Percentiles rank a stretch among this genome's conserved stretches.
These are phyloP conservation scores for Xylaria arbuscula DNA, from an alignment of 2,329 filamentous ascomycete species.

Conservation along the genomic window DNA sequence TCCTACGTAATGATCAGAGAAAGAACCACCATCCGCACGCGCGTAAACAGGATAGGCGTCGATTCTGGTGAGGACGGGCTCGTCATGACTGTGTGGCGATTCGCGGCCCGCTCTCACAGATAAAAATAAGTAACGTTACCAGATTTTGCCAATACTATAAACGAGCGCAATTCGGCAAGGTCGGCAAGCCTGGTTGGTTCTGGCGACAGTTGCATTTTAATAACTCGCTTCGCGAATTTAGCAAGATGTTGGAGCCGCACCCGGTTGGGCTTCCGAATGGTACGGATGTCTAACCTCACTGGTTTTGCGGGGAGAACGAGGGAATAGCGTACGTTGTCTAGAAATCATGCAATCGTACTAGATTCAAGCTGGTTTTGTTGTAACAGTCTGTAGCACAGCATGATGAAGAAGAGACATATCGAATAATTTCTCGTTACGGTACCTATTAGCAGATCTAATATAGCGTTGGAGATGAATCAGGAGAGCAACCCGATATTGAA, in stretches of 20 bases:
- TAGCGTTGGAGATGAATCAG: background rate
- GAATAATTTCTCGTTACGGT: background rate
- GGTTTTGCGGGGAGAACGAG: background rate
- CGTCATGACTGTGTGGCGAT: conserved; percentile 19
- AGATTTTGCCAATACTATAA: conserved; percentile 16
- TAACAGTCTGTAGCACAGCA: background rate
- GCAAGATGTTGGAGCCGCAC: conserved; percentile 14
- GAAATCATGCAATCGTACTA: background rate
- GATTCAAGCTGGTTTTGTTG: background rate
- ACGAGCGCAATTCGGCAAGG: background rate
- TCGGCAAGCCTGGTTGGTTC: background rate
- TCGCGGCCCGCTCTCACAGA: conserved; percentile 13
- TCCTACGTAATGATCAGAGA: conserved; percentile 56
- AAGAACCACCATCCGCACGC: conserved; percentile 49
- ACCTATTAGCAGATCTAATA: background rate
- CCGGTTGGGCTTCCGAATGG: conserved; percentile 10
- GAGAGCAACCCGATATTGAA: background rate
- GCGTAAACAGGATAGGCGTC: conserved; percentile 50
- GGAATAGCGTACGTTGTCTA: background rate
- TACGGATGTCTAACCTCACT: background rate
- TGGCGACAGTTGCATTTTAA: conserved; percentile 29
- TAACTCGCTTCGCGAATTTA: conserved; percentile 24
- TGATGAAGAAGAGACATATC: background rate
- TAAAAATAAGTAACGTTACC: conserved; percentile 37
- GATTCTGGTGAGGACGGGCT: conserved; percentile 15